Base-by-base conservation (phyloP, 305 asterid genomes). In the Andrographis paniculata region DNA sequence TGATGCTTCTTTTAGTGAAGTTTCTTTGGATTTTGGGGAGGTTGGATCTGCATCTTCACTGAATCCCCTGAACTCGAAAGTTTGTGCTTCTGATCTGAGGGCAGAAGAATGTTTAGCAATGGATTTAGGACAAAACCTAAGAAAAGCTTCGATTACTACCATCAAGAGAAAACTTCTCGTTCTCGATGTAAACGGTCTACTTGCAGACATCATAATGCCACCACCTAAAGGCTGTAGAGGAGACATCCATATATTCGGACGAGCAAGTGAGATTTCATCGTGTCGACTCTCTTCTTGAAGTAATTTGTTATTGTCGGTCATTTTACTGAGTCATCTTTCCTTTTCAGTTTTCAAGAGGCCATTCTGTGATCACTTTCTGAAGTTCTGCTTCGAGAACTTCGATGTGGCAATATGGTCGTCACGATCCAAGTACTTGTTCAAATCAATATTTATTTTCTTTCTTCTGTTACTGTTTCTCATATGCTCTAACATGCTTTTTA, bases 361-460 rank as follows among this genome's bases (percentile, higher is more conserved):
- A n/a, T 76, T 70, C 57, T 82, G 77, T 59, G 66, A 76, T 24
- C 95, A 82, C 48, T 89, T 84, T 68, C 75, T 87, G 70, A 70
- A 72, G 58, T 87, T 87, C 59, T 87, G 97, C 81, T 78, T 74
- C 65, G 76, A 77, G 71, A 84, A 74, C 63, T 87, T 80, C 57
- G 78, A 75, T 53, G 88, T 87, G 35, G 95, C 69, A 51, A 71
- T 87, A 61, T 87, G 97, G 95, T 87, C 97, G 40, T 87, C 97
- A 56, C 73, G 97, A 77, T 58, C 93, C 52, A 84, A 79, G 94
- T 88, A 77, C 27, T 43, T 51, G 17, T n/a, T 33, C n/a, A 33
- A 9, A 33, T 10, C n/a, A 5, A 7, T 33, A n/a, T 42, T 45
- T 36, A 46, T 42, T 52, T 28, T 45, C 42, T 9, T 0, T 14